Conservation (phyloP, 441 rosid genomes). For the Breynia disticha region DNA sequence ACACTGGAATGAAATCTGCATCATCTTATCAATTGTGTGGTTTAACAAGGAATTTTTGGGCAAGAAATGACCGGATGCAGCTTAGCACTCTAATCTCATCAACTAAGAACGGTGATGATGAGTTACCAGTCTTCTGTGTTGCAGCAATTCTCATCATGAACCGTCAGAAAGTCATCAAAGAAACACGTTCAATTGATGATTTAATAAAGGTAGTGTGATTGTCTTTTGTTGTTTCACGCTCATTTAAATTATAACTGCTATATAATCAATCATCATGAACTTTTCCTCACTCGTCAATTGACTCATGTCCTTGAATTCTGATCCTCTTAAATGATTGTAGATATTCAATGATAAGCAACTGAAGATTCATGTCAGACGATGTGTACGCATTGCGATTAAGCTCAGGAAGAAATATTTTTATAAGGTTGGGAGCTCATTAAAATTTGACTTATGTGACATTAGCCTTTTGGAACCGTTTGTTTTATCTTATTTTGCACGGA, state of each 20-base stretch:
- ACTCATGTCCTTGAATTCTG: no score
- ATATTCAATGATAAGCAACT: conserved; percentile 80
- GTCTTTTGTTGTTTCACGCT: conserved; percentile 4
- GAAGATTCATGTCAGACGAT: conserved; percentile 62
- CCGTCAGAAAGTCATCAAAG: conserved; percentile 75
- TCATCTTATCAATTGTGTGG: conserved; percentile 66
- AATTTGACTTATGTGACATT: neutral
- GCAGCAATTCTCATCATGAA: conserved; percentile 83
- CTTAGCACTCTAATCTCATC: conserved; percentile 43
- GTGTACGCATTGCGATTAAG: conserved; percentile 65
- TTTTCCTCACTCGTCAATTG: neutral
- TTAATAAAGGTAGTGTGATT: conserved; percentile 64
- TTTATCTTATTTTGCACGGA: conserved; percentile 1
- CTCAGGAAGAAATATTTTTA: conserved; percentile 74
- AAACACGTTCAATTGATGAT: conserved; percentile 80
- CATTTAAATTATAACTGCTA: no score
- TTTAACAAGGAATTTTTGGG: conserved; percentile 62
- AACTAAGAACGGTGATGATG: conserved; percentile 52
- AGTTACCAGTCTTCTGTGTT: conserved; percentile 83
- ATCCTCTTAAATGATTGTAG: conserved; percentile 29
- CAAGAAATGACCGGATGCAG: conserved; percentile 47
- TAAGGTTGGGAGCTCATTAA: conserved; percentile 43
- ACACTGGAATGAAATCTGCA: conserved; percentile 38
- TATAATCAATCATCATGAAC: no score
- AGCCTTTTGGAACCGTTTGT: neutral